Percentiles rank a stretch among this genome's conserved stretches.
These are phyloP conservation scores for Mucor velutinosus DNA, from an alignment of 371 early-diverging fungal species.

Conservation along the genomic window DNA sequence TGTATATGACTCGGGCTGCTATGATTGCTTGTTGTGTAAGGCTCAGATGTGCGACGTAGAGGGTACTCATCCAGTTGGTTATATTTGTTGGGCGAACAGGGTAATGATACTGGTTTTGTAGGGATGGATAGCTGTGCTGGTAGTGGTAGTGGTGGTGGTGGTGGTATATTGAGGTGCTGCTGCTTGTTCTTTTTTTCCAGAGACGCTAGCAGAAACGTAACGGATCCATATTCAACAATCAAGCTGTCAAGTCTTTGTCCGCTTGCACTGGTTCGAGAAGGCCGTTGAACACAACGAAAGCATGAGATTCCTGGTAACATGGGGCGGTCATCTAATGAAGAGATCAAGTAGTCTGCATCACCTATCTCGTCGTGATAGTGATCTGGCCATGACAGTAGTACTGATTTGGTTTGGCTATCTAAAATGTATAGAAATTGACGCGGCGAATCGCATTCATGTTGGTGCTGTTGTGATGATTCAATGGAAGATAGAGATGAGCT, in stretches of 20 bases:
- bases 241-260: conserved; percentile 20
- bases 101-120: background rate
- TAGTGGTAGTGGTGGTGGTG: background rate
- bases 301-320: conserved; percentile 28
- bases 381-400: conserved; percentile 40
- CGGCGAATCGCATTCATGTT: conserved; percentile 11
- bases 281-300: conserved; percentile 28
- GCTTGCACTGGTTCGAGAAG: conserved; percentile 7
- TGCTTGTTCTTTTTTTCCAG: conserved; percentile 1
- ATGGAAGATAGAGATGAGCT: background rate
- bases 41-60: background rate
- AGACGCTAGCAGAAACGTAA: conserved; percentile 30
- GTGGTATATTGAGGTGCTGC: background rate
- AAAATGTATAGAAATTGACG: conserved; percentile 35
- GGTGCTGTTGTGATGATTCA: background rate
- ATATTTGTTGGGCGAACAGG: background rate
- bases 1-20: background rate
- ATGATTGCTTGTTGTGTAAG: background rate
- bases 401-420: conserved; percentile 31
- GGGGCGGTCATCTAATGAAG: conserved; percentile 14
- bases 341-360: conserved; percentile 7
- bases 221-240: conserved; percentile 39
- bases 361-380: conserved; percentile 20
- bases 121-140: background rate
- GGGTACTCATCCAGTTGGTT: background rate